Evolutionary conservation across 805 yeast genomes (phyloP).

Genomic region (Ogataea dorogensis): DNA sequence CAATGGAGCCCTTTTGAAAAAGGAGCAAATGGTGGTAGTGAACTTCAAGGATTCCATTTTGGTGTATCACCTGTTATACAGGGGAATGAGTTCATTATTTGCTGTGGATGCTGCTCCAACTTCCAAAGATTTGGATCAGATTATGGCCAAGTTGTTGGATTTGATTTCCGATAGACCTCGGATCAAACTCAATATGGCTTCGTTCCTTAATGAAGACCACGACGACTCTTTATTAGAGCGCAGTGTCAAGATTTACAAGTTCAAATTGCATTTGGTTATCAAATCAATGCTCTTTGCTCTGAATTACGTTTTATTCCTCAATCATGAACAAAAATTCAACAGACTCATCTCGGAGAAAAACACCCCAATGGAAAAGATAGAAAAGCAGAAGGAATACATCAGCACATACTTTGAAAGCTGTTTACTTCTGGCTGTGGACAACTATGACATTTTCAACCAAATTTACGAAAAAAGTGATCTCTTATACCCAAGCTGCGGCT

Average conservation of each 20-base stretch:
- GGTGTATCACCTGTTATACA: slow-evolving; percentile 43
- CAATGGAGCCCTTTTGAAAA: slow-evolving; percentile 29
- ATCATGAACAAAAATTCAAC: slow-evolving; percentile 38
- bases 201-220: slow-evolving; percentile 20
- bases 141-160: slow-evolving; percentile 31
- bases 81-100: slow-evolving; percentile 38
- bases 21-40: slow-evolving; percentile 47
- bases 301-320: slow-evolving; percentile 44
- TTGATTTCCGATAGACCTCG: slow-evolving; percentile 32
- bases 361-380: slow-evolving; percentile 31
- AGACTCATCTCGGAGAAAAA: slow-evolving; percentile 31
- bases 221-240: slow-evolving; percentile 21
- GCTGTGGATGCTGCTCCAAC: slow-evolving; percentile 37
- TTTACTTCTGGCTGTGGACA: slow-evolving; percentile 37
- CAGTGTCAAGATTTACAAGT: slow-evolving; percentile 29
- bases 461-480: slow-evolving; percentile 30
- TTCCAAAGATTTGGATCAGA: slow-evolving; percentile 30
- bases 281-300: slow-evolving; percentile 50
- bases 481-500: slow-evolving; percentile 36
- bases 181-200: slow-evolving; percentile 26
- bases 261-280: slow-evolving; percentile 35
- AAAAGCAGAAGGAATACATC: slow-evolving; percentile 32
- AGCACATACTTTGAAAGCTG: slow-evolving; percentile 37
- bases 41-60: slow-evolving; percentile 47
- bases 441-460: slow-evolving; percentile 36